Evolutionary conservation across 306 rosid genomes (phyloP), one percentile per base, ranked within the genome.

Genomic region (Alnus glutinosa): DNA sequence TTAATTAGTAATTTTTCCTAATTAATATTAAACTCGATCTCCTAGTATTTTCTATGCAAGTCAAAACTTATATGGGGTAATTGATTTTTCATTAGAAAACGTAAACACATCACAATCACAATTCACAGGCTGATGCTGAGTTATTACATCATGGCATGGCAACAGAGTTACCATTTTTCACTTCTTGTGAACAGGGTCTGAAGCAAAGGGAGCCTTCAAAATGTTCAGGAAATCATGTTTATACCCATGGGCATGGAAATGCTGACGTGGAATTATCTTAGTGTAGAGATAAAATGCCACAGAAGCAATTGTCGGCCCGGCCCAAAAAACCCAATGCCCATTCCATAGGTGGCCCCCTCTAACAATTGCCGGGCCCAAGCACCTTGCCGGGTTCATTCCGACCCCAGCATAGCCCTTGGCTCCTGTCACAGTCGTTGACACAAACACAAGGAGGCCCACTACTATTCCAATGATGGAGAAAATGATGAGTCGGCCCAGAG

Each of bases 341-440:
- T 48, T 34, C 85, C 85, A 85, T 2, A 81, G 85, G 76, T 75
- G 78, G 18, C 85, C 85, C 11, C 81, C 75, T 0, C 79, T 78
- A 59, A 85, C 77, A 10, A 85, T 4, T 10, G 85, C 81, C 0
- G 79, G 83, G 51, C 85, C 88, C 13, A 85, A 55, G 9, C 85
- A 85, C 72, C 85, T 36, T 5, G 88, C 88, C 0, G 85, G 85
- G 62, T 81, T 81, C 85, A 85, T 74, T 19, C 81, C 85, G 0
- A 7, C 88, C 18, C 85, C 83, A 0, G 88, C 78, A 0, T 85
- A 81, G 14, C 88, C 85, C 37, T 81, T 81, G 2, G 76, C 54
- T 0, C 57, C 71, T 0, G 85, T 85, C 0, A 78, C 78, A 0
- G 78, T 37, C 0, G 88, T 75, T 0, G 88, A 85, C 44, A 81